Evolutionary conservation across 1,284 basidiomycete genomes (phyloP).

Genomic region (Farysia itapuensis): DNA sequence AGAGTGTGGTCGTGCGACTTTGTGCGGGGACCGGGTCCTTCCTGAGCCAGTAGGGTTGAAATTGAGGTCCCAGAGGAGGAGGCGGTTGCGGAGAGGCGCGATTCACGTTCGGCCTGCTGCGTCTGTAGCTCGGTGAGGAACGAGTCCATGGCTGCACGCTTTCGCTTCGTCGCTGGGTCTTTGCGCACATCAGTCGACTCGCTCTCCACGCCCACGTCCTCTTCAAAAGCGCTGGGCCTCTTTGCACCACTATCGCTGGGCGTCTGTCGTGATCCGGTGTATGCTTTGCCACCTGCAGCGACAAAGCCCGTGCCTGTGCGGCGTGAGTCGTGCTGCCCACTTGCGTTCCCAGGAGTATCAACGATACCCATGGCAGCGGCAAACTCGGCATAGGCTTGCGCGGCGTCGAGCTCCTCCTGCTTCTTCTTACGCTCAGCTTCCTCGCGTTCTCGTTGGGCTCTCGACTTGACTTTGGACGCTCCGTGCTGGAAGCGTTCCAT

Average conservation of each 20-base stretch:
- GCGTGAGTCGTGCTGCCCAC: slow-evolving; percentile 1
- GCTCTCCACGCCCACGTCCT: slow-evolving; percentile 17
- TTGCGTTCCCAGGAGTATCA: too few species aligned
- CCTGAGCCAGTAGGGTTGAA: slow-evolving; percentile 65
- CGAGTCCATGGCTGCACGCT: slow-evolving; percentile 37
- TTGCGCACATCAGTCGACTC: not conserved
- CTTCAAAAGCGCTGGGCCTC: slow-evolving; percentile 17
- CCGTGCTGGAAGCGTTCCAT: slow-evolving; percentile 31
- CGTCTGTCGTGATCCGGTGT: slow-evolving; percentile 8
- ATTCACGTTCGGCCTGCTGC: slow-evolving; percentile 85
- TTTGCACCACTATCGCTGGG: not conserved
- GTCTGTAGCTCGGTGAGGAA: slow-evolving; percentile 44
- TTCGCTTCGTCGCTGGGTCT: slow-evolving; percentile 20
- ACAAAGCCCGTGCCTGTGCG: slow-evolving; percentile 22
- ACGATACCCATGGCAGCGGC: slow-evolving; percentile 42
- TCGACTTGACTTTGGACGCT: slow-evolving; percentile 30
- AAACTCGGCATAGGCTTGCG: slow-evolving; percentile 45
- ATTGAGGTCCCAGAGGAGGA: slow-evolving; percentile 21
- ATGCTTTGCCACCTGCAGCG: slow-evolving; percentile 32
- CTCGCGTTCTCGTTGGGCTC: slow-evolving; percentile 43
- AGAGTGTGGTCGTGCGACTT: slow-evolving; percentile 72
- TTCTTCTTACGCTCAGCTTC: slow-evolving; percentile 41
- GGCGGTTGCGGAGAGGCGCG: slow-evolving; percentile 64
- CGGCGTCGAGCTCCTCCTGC: slow-evolving; percentile 41
- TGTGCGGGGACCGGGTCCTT: slow-evolving; percentile 78